Base-by-base conservation (phyloP, 1,284 basidiomycete genomes). In the Naganishia cerealis region DNA sequence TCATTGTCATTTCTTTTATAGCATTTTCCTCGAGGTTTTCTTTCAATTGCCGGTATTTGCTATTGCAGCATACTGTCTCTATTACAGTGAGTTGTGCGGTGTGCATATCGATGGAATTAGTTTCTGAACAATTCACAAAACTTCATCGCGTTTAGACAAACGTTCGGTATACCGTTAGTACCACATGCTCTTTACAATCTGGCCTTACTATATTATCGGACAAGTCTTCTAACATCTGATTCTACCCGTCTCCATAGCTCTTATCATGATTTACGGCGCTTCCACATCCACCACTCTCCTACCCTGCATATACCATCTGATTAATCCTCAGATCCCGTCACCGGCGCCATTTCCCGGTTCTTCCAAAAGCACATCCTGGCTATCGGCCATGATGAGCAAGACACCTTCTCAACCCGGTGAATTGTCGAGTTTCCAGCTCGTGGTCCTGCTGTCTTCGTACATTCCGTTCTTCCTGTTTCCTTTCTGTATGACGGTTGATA, bases 1-100 rank as follows among this genome's bases (percentile, higher is more conserved):
- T 36, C 21, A 50, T 50, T 6, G 24, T 38, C 33, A 33, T 43
- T 42, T 9, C 9, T n/a, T 55, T 12, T 4, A 6, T 21, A 71
- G 70, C 67, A 72, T 79, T 26, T 70, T 58, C 10, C 68, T 78
- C 43, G 74, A 79, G 67, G 70, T 87, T 0, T 71, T 87, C 54
- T 90, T 92, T 77, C 91, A 92, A 76, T 77, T 92, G 0, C 90
- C 91, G 0, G 84, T 88, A 0, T 92, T 92, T 75, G 74, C 90
- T 39, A 68, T 91, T 13, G 89, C 89, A 15, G 82, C 87, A 48
- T 81, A 81, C 18, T 87, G 86, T 0, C 81, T 93, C 8, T 89
- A 86, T 83, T 84, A 82, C 73, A 86, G 90, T 87, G 73, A 66
- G 83, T 74, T 8, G n/a, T 24, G 68, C 72, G 16, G 29, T 18